phyloP scores from a whole-genome alignment of 2,329 filamentous ascomycete genomes.

The Pseudogymnoascus sp. region DNA sequence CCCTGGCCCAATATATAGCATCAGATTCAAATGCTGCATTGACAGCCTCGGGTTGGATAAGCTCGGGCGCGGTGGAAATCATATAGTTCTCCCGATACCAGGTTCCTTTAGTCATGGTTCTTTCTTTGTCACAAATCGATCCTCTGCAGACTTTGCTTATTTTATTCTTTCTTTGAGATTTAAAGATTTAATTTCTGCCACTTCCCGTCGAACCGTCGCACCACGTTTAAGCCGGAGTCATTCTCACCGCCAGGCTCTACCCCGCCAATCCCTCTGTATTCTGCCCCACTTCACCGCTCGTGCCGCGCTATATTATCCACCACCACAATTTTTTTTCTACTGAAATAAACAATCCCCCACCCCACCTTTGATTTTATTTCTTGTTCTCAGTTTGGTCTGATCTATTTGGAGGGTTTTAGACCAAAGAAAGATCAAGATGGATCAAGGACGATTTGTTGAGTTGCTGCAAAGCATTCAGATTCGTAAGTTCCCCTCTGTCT shows the following conservation, averaged over 20 bases:
- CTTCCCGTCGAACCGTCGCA: background rate
- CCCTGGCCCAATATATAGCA: constrained; percentile 52
- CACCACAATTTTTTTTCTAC: constrained; percentile 8
- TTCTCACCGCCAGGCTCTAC: constrained; percentile 1
- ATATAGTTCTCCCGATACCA: constrained; percentile 50
- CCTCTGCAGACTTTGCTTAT: background rate
- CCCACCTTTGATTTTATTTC: constrained; percentile 2
- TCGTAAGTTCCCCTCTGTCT: constrained; percentile 50
- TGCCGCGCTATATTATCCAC: constrained; percentile 6
- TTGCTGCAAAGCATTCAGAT: constrained; percentile 82
- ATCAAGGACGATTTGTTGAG: constrained; percentile 75
- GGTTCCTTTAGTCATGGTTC: constrained; percentile 18
- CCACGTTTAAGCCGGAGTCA: background rate
- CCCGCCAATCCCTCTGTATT: constrained; percentile 4
- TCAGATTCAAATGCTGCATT: constrained; percentile 49
- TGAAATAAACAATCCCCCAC: constrained; percentile 1
- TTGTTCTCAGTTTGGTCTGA: constrained; percentile 8
- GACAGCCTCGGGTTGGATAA: constrained; percentile 46
- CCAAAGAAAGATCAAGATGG: constrained; percentile 44
- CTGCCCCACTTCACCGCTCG: constrained; percentile 6
- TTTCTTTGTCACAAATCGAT: background rate
- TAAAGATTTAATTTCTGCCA: background rate
- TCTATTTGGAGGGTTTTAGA: constrained; percentile 7
- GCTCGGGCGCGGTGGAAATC: constrained; percentile 51
- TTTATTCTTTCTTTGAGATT: background rate